Evolutionary conservation across 495 filamentous ascomycete species (phyloP), one percentile per base, ranked within the genome.

Genomic region (Penicillium atrosanguineum): DNA sequence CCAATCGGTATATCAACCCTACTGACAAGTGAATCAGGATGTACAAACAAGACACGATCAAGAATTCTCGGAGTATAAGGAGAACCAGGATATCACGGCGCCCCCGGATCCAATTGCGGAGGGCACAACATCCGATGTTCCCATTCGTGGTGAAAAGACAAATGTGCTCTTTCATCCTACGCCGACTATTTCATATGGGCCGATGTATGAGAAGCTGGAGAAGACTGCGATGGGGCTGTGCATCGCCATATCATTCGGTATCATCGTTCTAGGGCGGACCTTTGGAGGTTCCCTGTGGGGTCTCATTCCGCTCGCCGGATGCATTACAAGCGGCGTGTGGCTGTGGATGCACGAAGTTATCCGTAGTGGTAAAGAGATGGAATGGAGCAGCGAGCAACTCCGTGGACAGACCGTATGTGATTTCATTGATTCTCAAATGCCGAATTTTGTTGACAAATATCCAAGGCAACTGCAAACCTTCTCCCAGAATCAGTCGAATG

Each of bases 161-260:
- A 96, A 96, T 58, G 84, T 97, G 29, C 83, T 97, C 25, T 97
- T 97, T 70, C 91, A 97, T 64, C 92, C 94, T 0, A 97, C 93
- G 0, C 93, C 93, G 0, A 86, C 87, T 1, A 77, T 96, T 48
- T 87, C 84, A 61, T 95, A 89, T 52, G 86, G 91, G 66, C 90
- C 92, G 6, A 95, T 90, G 78, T 96, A 87, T 72, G 82, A 78
- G 15, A 58, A 80, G 7, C 63, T 97, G 62, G 90, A 97, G 67
- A 84, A 81, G 52, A 76, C 84, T 44, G 88, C 86, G 16, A 84
- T 76, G 25, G 72, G 76, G 0, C 69, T 96, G 9, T 89, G 87
- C 60, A 76, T 81, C 37, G 84, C 72, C 4, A 81, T 96, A 23
- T 80, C 88, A 26, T 64, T 87, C 29, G 81, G 78, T 1, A 91